Percentiles rank a stretch among this genome's conserved stretches.
phyloP scores from a whole-genome alignment of 2,329 filamentous ascomycete genomes.

The Nemania bipapillata region DNA sequence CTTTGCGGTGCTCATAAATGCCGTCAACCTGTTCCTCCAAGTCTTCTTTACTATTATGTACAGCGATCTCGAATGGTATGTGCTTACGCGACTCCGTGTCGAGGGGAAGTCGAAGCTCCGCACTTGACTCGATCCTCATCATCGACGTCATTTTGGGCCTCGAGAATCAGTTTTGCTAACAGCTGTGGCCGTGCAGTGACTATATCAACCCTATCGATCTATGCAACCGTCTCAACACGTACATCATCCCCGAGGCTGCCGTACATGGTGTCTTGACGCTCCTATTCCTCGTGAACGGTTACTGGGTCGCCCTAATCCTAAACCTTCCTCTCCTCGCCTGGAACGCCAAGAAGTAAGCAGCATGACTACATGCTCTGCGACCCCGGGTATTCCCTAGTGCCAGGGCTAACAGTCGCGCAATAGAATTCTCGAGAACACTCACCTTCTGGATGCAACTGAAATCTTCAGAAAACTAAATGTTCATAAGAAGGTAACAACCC shows the following conservation, averaged over 20 bases:
- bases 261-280: slow-evolving; percentile 96
- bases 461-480: slow-evolving; percentile 99
- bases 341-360: slow-evolving; percentile 95
- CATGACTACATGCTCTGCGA: background rate
- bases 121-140: slow-evolving; percentile 28
- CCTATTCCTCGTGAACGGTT: slow-evolving; percentile 97
- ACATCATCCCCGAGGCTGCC: slow-evolving; percentile 97
- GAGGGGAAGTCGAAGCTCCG: slow-evolving; percentile 23
- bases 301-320: slow-evolving; percentile 92
- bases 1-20: slow-evolving; percentile 97
- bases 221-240: slow-evolving; percentile 99
- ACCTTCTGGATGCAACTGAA: slow-evolving; percentile 95
- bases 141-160: slow-evolving; percentile 41
- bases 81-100: slow-evolving; percentile 41
- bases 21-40: slow-evolving; percentile 99
- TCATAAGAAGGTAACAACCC: slow-evolving; percentile 85
- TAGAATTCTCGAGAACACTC: slow-evolving; percentile 96
- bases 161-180: slow-evolving; percentile 29
- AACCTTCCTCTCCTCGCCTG: slow-evolving; percentile 92
- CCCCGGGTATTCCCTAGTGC: background rate
- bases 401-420: slow-evolving; percentile 35
- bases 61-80: slow-evolving; percentile 98
- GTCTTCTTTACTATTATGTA: slow-evolving; percentile 99
- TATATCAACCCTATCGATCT: slow-evolving; percentile 99
- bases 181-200: slow-evolving; percentile 68